A percentile compares a stretch with the other conserved stretches of the same genome.
Conservation (phyloP, 257 asterid species). For the Solanum boliviense region DNA sequence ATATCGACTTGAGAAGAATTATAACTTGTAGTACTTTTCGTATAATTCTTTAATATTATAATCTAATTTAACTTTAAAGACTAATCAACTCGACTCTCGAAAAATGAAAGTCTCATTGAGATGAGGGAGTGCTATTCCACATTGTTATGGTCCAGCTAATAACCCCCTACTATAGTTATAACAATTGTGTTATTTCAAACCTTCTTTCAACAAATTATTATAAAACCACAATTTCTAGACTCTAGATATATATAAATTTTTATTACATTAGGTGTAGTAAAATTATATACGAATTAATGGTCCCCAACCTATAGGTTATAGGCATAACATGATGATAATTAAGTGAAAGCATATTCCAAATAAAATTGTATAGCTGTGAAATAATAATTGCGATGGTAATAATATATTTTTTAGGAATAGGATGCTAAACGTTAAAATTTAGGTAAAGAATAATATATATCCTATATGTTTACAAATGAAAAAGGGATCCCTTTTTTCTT, state of each 20-base stretch:
- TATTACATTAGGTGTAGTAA: neutral
- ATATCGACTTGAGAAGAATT: neutral
- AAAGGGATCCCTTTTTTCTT: neutral
- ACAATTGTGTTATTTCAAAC: neutral
- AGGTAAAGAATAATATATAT: neutral
- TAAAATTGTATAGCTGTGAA: neutral
- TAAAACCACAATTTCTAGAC: neutral
- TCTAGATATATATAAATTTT: neutral
- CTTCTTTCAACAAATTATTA: neutral
- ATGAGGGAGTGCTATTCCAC: neutral
- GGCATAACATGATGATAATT: conserved; percentile 12
- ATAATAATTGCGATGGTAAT: neutral
- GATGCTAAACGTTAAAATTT: neutral
- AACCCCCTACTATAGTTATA: neutral
- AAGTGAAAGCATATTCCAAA: neutral
- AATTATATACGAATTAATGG: neutral
- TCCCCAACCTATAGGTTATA: conserved; percentile 6
- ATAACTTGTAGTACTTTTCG: neutral
- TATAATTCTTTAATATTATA: neutral
- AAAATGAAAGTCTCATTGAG: neutral
- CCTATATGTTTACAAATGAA: neutral
- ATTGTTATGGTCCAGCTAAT: neutral
- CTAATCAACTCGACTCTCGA: neutral
- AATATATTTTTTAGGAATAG: neutral
- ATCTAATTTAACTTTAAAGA: neutral